phyloP scores from a whole-genome alignment of 768 basidiomycete species.

The Trametes maxima region DNA sequence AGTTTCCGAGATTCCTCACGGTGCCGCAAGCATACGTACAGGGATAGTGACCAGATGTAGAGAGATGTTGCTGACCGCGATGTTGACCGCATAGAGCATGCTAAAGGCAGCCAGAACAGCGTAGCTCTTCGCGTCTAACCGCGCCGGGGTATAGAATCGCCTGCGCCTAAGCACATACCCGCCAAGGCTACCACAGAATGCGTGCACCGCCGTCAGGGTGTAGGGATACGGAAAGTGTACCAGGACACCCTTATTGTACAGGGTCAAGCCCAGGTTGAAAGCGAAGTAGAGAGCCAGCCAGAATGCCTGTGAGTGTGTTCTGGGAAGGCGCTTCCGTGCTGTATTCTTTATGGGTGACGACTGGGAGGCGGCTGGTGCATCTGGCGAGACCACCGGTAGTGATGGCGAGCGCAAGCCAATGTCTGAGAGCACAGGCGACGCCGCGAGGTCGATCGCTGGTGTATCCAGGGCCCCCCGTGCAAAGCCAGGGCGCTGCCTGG shows the following conservation, averaged over 20 bases:
- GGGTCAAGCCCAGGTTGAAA: slow-evolving; percentile 89
- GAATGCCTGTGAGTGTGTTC: slow-evolving; percentile 33
- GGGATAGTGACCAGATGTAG: slow-evolving; percentile 88
- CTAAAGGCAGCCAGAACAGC: slow-evolving; percentile 80
- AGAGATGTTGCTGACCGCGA: slow-evolving; percentile 91
- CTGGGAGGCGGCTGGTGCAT: slow-evolving; percentile 19
- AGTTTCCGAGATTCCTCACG: background rate
- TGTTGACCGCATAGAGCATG: slow-evolving; percentile 89
- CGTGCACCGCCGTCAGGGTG: slow-evolving; percentile 90
- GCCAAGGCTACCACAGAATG: slow-evolving; percentile 83
- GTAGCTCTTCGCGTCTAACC: slow-evolving; percentile 53
- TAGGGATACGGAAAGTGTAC: slow-evolving; percentile 95
- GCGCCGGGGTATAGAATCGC: slow-evolving; percentile 60
- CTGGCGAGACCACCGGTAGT: slow-evolving; percentile 22
- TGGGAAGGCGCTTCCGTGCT: background rate
- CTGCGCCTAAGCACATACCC: slow-evolving; percentile 64
- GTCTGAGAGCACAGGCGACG: slow-evolving; percentile 14
- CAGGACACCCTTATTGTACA: slow-evolving; percentile 95
- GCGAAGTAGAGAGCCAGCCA: slow-evolving; percentile 87
- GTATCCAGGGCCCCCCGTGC: slow-evolving; percentile 8
- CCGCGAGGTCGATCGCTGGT: slow-evolving; percentile 2
- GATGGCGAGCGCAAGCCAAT: slow-evolving; percentile 20
- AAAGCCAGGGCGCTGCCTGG: slow-evolving; percentile 24
- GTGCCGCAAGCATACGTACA: slow-evolving; percentile 46
- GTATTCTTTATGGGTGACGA: background rate